These are phyloP conservation scores for Diaporthe eres DNA, from an alignment of 2,329 filamentous ascomycete species.

Conservation along the genomic window DNA sequence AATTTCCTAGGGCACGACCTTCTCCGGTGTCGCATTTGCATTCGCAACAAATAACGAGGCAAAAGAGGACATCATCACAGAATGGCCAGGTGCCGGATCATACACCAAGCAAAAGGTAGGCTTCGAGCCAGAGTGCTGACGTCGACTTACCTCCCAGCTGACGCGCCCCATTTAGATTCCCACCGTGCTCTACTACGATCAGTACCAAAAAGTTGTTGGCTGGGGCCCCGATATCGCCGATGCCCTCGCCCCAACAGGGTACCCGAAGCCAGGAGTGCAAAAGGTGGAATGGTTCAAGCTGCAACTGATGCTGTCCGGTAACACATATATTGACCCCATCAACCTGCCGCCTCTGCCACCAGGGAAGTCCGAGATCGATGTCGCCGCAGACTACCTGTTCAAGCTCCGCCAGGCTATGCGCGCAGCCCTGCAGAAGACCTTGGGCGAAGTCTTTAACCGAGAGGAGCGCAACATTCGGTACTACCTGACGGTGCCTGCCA, in stretches of 20 bases:
- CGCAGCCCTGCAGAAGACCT: constrained; percentile 92
- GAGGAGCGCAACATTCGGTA: constrained; percentile 99
- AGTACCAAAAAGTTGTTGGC: constrained; percentile 99
- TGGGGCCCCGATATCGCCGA: constrained; percentile 99
- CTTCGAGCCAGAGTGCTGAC: constrained; percentile 1
- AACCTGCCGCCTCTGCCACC: constrained; percentile 97
- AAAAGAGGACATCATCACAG: constrained; percentile 98
- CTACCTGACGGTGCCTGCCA: constrained; percentile 98
- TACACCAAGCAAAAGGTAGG: constrained; percentile 98
- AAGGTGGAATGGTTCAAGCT: constrained; percentile 99
- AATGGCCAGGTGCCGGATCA: constrained; percentile 98
- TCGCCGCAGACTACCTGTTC: constrained; percentile 99
- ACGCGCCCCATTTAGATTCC: constrained; percentile 77
- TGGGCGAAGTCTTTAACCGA: constrained; percentile 97
- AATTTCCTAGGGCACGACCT: constrained; percentile 84
- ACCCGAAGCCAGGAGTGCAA: constrained; percentile 97
- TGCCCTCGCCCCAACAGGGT: constrained; percentile 94
- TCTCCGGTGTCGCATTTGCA: constrained; percentile 96
- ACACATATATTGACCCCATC: constrained; percentile 99
- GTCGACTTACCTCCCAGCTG: neutral
- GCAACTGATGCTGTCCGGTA: constrained; percentile 97
- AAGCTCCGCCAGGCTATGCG: constrained; percentile 98
- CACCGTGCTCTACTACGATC: constrained; percentile 99
- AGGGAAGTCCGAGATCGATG: constrained; percentile 98
- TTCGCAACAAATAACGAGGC: constrained; percentile 98